A percentile compares a stretch with the other conserved stretches of the same genome.
phyloP scores from a whole-genome alignment of 2,329 filamentous ascomycete genomes.

The Zelopaecilomyces penicillatus region DNA sequence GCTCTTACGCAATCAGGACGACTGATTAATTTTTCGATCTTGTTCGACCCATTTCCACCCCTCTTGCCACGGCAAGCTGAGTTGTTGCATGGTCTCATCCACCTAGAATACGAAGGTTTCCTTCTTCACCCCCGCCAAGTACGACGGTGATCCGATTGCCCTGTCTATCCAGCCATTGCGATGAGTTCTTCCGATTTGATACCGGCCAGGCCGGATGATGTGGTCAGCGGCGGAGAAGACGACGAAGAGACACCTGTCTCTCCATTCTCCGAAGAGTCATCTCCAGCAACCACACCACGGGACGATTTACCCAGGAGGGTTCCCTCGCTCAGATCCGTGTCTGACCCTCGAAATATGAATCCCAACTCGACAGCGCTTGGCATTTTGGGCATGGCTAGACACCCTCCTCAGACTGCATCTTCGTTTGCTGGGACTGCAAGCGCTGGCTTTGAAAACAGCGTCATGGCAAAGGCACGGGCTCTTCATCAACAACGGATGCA shows the following conservation, averaged over 20 bases:
- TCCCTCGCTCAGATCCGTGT: slow-evolving; percentile 51
- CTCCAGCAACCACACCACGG: slow-evolving; percentile 40
- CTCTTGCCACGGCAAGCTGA: not conserved
- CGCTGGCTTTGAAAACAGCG: slow-evolving; percentile 27
- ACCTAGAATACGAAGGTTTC: slow-evolving; percentile 1
- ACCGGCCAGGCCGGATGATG: slow-evolving; percentile 40
- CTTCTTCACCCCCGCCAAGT: not conserved
- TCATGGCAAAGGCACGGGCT: slow-evolving; percentile 40
- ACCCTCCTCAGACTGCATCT: slow-evolving; percentile 36
- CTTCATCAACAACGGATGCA: slow-evolving; percentile 39
- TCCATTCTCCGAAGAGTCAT: slow-evolving; percentile 37
- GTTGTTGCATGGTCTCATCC: slow-evolving; percentile 1
- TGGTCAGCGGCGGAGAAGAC: slow-evolving; percentile 20
- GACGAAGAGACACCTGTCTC: slow-evolving; percentile 30
- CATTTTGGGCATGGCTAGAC: slow-evolving; percentile 58
- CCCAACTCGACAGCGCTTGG: slow-evolving; percentile 79
- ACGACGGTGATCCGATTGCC: not conserved
- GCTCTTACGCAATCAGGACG: no score
- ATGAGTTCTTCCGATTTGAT: slow-evolving; percentile 27
- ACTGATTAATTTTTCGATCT: no score
- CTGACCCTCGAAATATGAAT: slow-evolving; percentile 59
- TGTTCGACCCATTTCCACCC: not conserved
- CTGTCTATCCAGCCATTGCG: slow-evolving; percentile 1
- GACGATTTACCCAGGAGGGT: slow-evolving; percentile 42
- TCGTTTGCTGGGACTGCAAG: slow-evolving; percentile 23